These are phyloP conservation scores for Apophysomyces variabilis DNA, from an alignment of 371 early-diverging fungal species.

Conservation along the genomic window DNA sequence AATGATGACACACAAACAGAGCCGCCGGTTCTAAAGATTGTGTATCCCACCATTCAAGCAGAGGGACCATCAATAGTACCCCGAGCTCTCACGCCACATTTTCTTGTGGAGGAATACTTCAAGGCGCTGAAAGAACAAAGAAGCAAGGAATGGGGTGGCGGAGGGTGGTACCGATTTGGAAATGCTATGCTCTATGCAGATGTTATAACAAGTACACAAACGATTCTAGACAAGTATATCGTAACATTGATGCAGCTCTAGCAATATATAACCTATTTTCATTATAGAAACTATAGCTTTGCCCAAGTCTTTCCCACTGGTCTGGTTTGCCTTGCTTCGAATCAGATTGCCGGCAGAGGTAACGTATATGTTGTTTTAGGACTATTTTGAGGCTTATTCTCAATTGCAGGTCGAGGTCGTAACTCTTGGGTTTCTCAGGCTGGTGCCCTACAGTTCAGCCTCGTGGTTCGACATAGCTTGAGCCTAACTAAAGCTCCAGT, in stretches of 20 bases:
- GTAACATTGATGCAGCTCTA: not conserved
- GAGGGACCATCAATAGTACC: slow-evolving; percentile 9
- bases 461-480: slow-evolving; percentile 72
- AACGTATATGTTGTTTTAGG: not conserved
- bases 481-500: slow-evolving; percentile 60
- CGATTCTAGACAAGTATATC: slow-evolving; percentile 79
- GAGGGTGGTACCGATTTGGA: slow-evolving; percentile 62
- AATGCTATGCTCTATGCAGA: slow-evolving; percentile 77
- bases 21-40: slow-evolving; percentile 17
- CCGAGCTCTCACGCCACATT: slow-evolving; percentile 40
- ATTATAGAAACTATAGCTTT: slow-evolving; percentile 66
- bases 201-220: slow-evolving; percentile 86
- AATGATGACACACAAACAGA: slow-evolving; percentile 16
- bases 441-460: slow-evolving; percentile 90
- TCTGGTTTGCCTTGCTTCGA: slow-evolving; percentile 74
- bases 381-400: too few species aligned
- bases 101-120: slow-evolving; percentile 50
- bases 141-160: slow-evolving; percentile 28
- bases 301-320: slow-evolving; percentile 74
- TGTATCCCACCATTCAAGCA: slow-evolving; percentile 12
- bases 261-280: not conserved
- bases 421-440: slow-evolving; percentile 94
- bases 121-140: slow-evolving; percentile 32
- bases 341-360: slow-evolving; percentile 83
- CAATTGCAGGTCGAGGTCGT: slow-evolving; percentile 72